Base-by-base conservation (phyloP, 2,329 filamentous ascomycete species). In the Pyricularia sp. region DNA sequence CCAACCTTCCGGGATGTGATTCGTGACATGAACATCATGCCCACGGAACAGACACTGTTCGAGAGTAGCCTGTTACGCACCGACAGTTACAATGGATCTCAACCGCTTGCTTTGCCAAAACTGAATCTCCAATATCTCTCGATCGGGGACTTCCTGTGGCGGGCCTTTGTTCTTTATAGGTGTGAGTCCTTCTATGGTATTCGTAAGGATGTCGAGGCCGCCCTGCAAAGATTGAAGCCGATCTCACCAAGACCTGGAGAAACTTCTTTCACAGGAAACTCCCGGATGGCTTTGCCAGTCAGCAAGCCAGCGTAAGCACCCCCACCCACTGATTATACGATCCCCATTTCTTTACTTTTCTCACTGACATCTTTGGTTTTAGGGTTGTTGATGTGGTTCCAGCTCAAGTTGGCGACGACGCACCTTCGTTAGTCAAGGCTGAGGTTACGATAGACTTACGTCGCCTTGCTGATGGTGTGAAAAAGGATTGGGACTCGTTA, bases 91-190 rank as follows among this genome's bases (percentile, higher is more conserved):
- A 90, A 97, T 77, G 94, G 94, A 30, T 93, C 92, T 28, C 88
- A 88, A 65, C 94, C 95, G 5, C 83, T 99, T 69, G 92, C 95
- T 2, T 88, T 99, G 63, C 95, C 95, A 2, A 99, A 99, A 77
- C 81, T 98, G 64, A 99, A 97, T 74, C 82, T 99, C 31, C 95
- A 99, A 76, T 99, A 99, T 78, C 84, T 99, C 17, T 97, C 94
- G 2, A 88, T 97, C 67, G 93, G 93, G 2, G 95, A 99, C 78
- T 99, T 99, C 74, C 81, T 99, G n/a, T 99, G 94, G 93, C 88
- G 96, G 71, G 93, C 94, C 0, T 90, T 98, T 74, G 85, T 96
- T 17, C 82, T 99, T 10, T 95, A 97, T 77, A 89, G 94, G 59
- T 92, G 90, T 70, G 95, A 99, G 78, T 87, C 94, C 0, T 97